Percentiles rank a stretch among this genome's conserved stretches.
Conservation (phyloP, 192 early-diverging fungal genomes). For the Neocallimastix lanati region DNA sequence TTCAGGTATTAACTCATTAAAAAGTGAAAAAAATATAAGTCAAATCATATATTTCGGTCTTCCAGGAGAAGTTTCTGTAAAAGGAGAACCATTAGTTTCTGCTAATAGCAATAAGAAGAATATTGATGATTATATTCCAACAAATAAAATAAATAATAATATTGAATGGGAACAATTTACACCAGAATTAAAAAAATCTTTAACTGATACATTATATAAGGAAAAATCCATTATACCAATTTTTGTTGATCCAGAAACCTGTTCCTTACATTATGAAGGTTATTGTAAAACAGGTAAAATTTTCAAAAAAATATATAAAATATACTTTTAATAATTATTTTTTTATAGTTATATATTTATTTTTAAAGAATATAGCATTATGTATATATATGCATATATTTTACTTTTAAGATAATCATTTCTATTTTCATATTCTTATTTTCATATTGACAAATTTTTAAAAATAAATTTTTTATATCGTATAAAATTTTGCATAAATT, state of each 20-base stretch:
- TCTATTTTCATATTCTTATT: no score
- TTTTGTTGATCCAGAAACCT: conserved; percentile 44
- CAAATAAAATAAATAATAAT: conserved; percentile 33
- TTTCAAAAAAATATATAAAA: no score
- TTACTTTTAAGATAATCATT: no score
- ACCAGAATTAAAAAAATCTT: conserved; percentile 28
- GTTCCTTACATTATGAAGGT: conserved; percentile 82
- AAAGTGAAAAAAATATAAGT: conserved; percentile 30
- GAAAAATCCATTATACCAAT: conserved; percentile 53
- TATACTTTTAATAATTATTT: no score
- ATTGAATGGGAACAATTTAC: conserved; percentile 27
- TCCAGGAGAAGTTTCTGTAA: background rate
- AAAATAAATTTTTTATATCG: no score
- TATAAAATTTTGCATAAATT: no score
- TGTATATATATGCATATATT: no score
- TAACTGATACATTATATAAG: conserved; percentile 20
- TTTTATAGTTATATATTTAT: no score
- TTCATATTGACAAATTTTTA: no score
- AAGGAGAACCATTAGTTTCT: background rate
- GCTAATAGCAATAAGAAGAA: background rate
- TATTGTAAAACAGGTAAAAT: conserved; percentile 91
- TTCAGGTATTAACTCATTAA: conserved; percentile 57
- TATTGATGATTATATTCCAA: conserved; percentile 6
- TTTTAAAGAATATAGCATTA: no score
- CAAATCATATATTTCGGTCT: conserved; percentile 58